Base-by-base conservation (phyloP, 352 stramenopile genomes). In the Phytophthora crassamura region DNA sequence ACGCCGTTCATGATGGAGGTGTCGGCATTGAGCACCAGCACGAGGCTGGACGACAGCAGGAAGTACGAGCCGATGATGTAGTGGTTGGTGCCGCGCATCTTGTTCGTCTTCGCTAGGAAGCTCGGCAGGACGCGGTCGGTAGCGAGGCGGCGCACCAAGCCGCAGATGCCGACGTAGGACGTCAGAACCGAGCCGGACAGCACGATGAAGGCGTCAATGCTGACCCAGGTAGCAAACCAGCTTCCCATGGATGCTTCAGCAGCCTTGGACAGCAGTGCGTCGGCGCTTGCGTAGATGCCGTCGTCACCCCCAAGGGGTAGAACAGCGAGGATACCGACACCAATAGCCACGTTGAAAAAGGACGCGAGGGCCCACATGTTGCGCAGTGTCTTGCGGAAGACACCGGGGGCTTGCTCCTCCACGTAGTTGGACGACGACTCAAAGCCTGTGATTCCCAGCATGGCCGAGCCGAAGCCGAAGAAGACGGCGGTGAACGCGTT, bases 381-480 rank as follows among this genome's bases (percentile, higher is more conserved):
- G 16, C 73, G 72, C 12, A 86, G 64, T 5, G 77, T 84, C 54
- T 82, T 78, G 28, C 75, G 62, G 48, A 97, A 97, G 14, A 96
- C 87, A 20, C 88, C 83, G 1, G 78, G 72, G 2, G 69, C 66
- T 54, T 97, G 88, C 50, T 94, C 86, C 57, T 97, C 88, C 2
- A 97, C 86, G 71, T 94, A 97, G 60, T 96, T 82, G 5, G 85
- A 82, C 18, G 80, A 92, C 0, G 72, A 89, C 71, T 97, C 90
- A 50, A 97, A 97, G 7, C 90, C 90, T 2, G 79, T 92, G 56
- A 96, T 86, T 43, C 89, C 88, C 9, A 97, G 71, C 77, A 97
- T 90, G 1, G 87, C 81, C 5, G 77, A 75, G 12, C 67, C 78
- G 45, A 84, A 88, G 15, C 86, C 86, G 18, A 95, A 92, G 67